Evolutionary conservation across 176 grass and related monocot species (phyloP).

Genomic region (Alloteropsis semialata): DNA sequence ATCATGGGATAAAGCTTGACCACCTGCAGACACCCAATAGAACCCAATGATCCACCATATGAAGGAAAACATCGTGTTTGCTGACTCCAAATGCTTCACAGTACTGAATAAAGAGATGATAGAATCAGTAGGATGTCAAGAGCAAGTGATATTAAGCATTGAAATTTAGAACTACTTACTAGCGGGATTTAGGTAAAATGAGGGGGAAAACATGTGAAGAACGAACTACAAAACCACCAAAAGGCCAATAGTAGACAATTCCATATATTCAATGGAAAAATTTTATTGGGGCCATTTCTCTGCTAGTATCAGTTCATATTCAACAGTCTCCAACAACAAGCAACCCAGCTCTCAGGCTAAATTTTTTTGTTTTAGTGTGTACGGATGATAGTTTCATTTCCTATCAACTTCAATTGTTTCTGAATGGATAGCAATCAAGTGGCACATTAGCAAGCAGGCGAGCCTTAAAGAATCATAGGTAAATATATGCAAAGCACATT

Average conservation of each 20-base stretch:
- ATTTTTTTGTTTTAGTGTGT: background rate
- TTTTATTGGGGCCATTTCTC: background rate
- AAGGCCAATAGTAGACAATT: background rate
- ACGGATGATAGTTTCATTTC: background rate
- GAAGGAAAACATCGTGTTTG: constrained; percentile 99
- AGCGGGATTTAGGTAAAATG: background rate
- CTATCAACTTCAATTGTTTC: background rate
- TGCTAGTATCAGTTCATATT: background rate
- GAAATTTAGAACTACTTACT: background rate
- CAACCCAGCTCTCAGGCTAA: background rate
- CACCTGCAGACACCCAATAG: constrained; percentile 92
- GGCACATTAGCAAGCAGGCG: background rate
- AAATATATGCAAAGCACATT: background rate
- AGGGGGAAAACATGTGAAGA: background rate
- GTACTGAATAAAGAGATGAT: constrained; percentile 39
- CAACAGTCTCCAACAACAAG: background rate
- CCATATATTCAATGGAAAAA: background rate
- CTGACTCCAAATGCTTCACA: constrained; percentile 89
- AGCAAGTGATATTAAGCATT: background rate
- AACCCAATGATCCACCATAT: constrained; percentile 99
- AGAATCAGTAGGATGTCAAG: background rate
- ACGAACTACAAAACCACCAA: background rate
- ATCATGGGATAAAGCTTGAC: constrained; percentile 60
- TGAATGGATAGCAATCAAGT: constrained; percentile 1
- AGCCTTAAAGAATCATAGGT: background rate